These are phyloP conservation scores for Tephrocybe sp. DNA, from an alignment of 768 basidiomycete genomes.

Conservation along the genomic window DNA sequence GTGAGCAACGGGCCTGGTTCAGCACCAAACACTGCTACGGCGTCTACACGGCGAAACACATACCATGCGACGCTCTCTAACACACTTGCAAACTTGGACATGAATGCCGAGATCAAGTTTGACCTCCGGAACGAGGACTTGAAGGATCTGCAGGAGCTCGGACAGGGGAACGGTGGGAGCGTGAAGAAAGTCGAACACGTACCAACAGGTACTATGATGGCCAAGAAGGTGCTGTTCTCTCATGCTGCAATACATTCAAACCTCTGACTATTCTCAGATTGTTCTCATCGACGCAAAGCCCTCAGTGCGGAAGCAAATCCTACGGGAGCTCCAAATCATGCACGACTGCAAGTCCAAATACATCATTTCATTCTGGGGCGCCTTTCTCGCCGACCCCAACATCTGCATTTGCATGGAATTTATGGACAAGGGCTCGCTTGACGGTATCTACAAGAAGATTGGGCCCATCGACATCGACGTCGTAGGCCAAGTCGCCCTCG, in stretches of 20 bases:
- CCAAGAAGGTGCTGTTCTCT: conserved; percentile 81
- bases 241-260: conserved; percentile 1
- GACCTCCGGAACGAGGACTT: conserved; percentile 89
- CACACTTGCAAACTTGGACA: conserved; percentile 83
- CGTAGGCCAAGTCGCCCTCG: conserved; percentile 91
- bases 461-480: conserved; percentile 92
- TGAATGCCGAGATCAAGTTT: conserved; percentile 82
- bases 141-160: conserved; percentile 87
- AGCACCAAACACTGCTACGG: conserved; percentile 50
- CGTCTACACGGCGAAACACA: conserved; percentile 60
- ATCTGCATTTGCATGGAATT: conserved; percentile 99
- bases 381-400: conserved; percentile 95
- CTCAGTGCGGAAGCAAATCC: conserved; percentile 93
- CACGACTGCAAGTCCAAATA: conserved; percentile 92
- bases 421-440: conserved; percentile 92
- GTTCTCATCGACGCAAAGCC: conserved; percentile 97
- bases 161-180: conserved; percentile 95
- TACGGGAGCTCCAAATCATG: conserved; percentile 98
- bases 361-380: conserved; percentile 97
- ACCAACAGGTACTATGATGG: conserved; percentile 92
- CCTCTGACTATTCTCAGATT: conserved; percentile 51
- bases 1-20: conserved; percentile 51
- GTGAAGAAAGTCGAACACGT: conserved; percentile 95
- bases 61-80: conserved; percentile 81
- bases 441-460: conserved; percentile 94